Conservation (phyloP, 2,329 filamentous ascomycete species). For the Aureobasidium pullulans region DNA sequence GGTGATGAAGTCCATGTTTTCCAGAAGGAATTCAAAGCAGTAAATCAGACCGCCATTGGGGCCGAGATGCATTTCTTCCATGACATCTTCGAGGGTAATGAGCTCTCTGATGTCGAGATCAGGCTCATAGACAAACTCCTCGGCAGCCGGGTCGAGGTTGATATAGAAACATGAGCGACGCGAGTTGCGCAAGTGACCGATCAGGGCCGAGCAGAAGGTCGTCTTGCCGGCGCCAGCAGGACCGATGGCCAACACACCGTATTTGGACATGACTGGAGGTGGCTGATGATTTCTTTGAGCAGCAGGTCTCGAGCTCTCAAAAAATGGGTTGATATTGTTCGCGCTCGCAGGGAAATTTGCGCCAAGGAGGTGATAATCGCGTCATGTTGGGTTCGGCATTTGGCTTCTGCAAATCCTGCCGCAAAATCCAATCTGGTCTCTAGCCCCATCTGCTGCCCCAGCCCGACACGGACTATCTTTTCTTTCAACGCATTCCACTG, state of each 20-base stretch:
- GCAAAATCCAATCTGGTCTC: conserved; percentile 3
- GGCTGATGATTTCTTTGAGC: conserved; percentile 41
- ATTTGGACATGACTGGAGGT: conserved; percentile 80
- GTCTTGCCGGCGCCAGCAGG: conserved; percentile 94
- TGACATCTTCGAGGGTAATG: conserved; percentile 88
- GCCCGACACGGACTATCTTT: conserved; percentile 8
- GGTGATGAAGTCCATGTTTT: conserved; percentile 87
- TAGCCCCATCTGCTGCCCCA: conserved; percentile 12
- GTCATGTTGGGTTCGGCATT: conserved; percentile 6
- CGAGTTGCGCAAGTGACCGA: conserved; percentile 84
- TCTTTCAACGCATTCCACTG: conserved; percentile 12
- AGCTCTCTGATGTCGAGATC: conserved; percentile 94
- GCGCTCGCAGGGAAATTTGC: background rate
- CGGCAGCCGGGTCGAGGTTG: conserved; percentile 94
- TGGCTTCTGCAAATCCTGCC: conserved; percentile 5
- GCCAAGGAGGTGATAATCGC: conserved; percentile 1
- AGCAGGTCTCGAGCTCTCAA: conserved; percentile 45
- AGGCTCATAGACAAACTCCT: conserved; percentile 82
- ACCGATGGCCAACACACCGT: conserved; percentile 90
- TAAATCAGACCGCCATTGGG: conserved; percentile 92
- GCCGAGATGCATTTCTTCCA: conserved; percentile 87
- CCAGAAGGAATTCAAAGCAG: conserved; percentile 92
- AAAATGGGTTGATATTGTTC: conserved; percentile 35
- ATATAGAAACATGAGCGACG: conserved; percentile 95
- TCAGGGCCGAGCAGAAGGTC: conserved; percentile 89